These are phyloP conservation scores for Lipomyces anomalus DNA, from an alignment of 805 yeast genomes.

Conservation along the genomic window DNA sequence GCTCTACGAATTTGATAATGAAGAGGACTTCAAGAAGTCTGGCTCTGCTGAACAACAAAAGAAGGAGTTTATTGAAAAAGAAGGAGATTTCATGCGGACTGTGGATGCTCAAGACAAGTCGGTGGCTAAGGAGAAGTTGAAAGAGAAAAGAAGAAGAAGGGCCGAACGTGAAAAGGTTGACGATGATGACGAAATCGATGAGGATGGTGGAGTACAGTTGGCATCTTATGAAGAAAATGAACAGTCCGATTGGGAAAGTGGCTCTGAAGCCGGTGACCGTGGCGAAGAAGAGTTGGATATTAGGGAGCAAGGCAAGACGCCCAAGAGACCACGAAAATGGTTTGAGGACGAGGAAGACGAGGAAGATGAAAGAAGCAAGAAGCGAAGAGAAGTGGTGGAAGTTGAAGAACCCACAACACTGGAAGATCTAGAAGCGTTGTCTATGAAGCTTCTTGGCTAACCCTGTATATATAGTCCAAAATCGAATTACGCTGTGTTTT, in stretches of 20 bases:
- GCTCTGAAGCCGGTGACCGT: neutral
- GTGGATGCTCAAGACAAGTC: slow-evolving; percentile 76
- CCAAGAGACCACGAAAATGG: slow-evolving; percentile 22
- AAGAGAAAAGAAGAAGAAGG: slow-evolving; percentile 83
- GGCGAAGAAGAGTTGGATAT: neutral
- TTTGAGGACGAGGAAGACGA: slow-evolving; percentile 26
- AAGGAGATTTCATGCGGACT: slow-evolving; percentile 58
- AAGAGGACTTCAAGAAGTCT: slow-evolving; percentile 69
- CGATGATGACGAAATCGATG: slow-evolving; percentile 30
- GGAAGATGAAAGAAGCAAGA: slow-evolving; percentile 20
- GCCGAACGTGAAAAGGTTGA: slow-evolving; percentile 66
- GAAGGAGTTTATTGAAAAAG: slow-evolving; percentile 58
- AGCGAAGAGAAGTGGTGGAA: slow-evolving; percentile 49
- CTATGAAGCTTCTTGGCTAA: slow-evolving; percentile 42
- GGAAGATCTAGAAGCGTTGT: slow-evolving; percentile 89
- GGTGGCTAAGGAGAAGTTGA: slow-evolving; percentile 67
- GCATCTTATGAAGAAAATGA: neutral
- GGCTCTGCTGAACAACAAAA: slow-evolving; percentile 69
- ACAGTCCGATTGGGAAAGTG: neutral
- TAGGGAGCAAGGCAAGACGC: neutral
- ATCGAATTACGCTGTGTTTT: neutral
- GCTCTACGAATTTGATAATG: slow-evolving; percentile 83
- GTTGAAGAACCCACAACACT: slow-evolving; percentile 83
- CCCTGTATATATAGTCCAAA: no score
- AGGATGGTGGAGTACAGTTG: slow-evolving; percentile 24